Evolutionary conservation across 2,329 filamentous ascomycete species (phyloP).

Genomic region (Conoideocrella luteorostrata): DNA sequence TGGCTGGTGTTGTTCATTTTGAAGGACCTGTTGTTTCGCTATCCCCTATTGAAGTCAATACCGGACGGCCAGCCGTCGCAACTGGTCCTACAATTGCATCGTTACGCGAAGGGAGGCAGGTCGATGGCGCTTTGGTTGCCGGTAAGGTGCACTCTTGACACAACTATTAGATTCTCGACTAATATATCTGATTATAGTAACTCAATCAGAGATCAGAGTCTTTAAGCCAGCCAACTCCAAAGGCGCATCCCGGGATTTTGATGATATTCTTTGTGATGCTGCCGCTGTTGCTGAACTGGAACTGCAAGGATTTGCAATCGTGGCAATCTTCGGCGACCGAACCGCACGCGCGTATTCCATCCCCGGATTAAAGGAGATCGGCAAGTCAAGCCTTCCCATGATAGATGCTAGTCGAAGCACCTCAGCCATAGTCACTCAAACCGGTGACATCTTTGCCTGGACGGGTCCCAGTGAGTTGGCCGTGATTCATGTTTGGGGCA

Average conservation of each 20-base stretch:
- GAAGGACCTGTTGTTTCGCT: constrained; percentile 70
- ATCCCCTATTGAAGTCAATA: constrained; percentile 71
- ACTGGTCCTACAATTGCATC: constrained; percentile 70
- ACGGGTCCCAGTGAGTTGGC: constrained; percentile 80
- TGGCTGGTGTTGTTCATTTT: constrained; percentile 61
- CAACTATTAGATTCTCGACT: background rate
- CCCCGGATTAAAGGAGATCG: constrained; percentile 83
- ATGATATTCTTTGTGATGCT: constrained; percentile 73
- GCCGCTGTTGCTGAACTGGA: constrained; percentile 72
- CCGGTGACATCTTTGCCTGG: constrained; percentile 83
- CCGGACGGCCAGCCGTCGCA: constrained; percentile 68
- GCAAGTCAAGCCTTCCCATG: constrained; percentile 57
- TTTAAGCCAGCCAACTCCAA: constrained; percentile 81
- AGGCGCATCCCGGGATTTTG: constrained; percentile 87
- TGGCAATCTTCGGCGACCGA: constrained; percentile 80
- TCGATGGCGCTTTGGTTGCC: constrained; percentile 75
- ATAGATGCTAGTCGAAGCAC: constrained; percentile 68
- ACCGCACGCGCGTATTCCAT: constrained; percentile 75
- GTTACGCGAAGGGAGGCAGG: constrained; percentile 65
- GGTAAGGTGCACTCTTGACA: constrained; percentile 38
- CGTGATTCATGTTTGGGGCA: constrained; percentile 78
- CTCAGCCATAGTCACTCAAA: constrained; percentile 64
- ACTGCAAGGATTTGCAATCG: constrained; percentile 68
- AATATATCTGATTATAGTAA: constrained; percentile 34
- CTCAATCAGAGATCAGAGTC: constrained; percentile 70